phyloP scores from a whole-genome alignment of 352 stramenopile species.

The Pythium graminicola region DNA sequence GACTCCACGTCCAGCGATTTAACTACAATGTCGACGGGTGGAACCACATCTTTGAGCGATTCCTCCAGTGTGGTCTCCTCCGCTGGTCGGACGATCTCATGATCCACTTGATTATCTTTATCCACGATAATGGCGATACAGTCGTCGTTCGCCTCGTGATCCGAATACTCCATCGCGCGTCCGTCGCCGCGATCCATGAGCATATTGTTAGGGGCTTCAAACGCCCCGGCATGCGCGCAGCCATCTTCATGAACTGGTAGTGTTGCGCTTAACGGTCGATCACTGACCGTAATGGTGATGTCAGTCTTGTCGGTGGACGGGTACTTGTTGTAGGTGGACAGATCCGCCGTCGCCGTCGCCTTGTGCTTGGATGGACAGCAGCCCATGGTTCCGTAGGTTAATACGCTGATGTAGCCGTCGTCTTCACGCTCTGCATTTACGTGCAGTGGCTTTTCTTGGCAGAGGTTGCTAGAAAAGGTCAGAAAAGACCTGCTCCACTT shows the following conservation, averaged over 20 bases:
- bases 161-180: slow-evolving; percentile 22
- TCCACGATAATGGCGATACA: background rate
- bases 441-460: slow-evolving; percentile 19
- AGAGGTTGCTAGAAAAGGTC: background rate
- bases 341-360: background rate
- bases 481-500: slow-evolving; percentile 5
- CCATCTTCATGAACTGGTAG: background rate
- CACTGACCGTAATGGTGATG: slow-evolving; percentile 11
- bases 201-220: slow-evolving; percentile 21
- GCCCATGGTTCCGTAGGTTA: slow-evolving; percentile 35
- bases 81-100: slow-evolving; percentile 7
- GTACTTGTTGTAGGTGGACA: slow-evolving; percentile 12
- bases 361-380: slow-evolving; percentile 56
- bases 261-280: slow-evolving; percentile 5
- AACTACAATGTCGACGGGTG: slow-evolving; percentile 7
- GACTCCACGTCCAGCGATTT: background rate
- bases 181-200: slow-evolving; percentile 36
- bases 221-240: background rate
- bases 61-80: background rate
- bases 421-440: background rate
- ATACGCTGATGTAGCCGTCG: background rate
- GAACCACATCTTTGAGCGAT: background rate
- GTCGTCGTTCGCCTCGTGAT: slow-evolving; percentile 24
- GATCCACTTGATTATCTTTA: slow-evolving; percentile 9
- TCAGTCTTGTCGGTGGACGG: slow-evolving; percentile 15